These are phyloP conservation scores for Penicillium sp. DNA, from an alignment of 2,329 filamentous ascomycete species.

Conservation along the genomic window DNA sequence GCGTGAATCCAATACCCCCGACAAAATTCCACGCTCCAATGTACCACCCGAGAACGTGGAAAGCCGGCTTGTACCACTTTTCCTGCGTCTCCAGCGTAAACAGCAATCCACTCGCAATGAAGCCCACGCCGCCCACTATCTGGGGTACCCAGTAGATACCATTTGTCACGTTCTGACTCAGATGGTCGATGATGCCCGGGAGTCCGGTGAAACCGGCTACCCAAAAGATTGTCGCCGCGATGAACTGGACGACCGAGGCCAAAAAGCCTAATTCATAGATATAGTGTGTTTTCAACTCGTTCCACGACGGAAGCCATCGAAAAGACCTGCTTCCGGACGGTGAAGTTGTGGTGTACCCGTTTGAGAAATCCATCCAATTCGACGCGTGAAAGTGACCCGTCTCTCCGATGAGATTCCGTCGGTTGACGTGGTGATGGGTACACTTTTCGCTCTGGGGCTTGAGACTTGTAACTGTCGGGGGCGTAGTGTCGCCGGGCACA, in stretches of 20 bases:
- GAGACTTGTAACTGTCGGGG: conserved; percentile 9
- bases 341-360: conserved; percentile 10
- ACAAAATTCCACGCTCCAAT: conserved; percentile 61
- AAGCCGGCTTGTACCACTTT: conserved; percentile 57
- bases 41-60: conserved; percentile 57
- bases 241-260: conserved; percentile 51
- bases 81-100: conserved; percentile 64
- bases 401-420: conserved; percentile 20
- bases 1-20: conserved; percentile 58
- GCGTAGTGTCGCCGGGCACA: conserved; percentile 13
- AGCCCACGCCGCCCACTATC: conserved; percentile 57
- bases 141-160: conserved; percentile 59
- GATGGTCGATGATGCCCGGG: conserved; percentile 49
- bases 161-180: conserved; percentile 45
- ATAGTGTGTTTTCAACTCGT: conserved; percentile 56
- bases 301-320: conserved; percentile 55
- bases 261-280: conserved; percentile 58
- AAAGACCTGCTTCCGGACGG: conserved; percentile 35
- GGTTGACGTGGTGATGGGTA: conserved; percentile 40
- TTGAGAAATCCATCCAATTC: not conserved
- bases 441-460: conserved; percentile 24
- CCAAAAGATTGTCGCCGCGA: conserved; percentile 59
- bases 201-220: conserved; percentile 57
- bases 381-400: not conserved
- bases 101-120: conserved; percentile 53